Evolutionary conservation across 129 eudicot species (phyloP).

Genomic region (Ambrosia artemisiifolia): DNA sequence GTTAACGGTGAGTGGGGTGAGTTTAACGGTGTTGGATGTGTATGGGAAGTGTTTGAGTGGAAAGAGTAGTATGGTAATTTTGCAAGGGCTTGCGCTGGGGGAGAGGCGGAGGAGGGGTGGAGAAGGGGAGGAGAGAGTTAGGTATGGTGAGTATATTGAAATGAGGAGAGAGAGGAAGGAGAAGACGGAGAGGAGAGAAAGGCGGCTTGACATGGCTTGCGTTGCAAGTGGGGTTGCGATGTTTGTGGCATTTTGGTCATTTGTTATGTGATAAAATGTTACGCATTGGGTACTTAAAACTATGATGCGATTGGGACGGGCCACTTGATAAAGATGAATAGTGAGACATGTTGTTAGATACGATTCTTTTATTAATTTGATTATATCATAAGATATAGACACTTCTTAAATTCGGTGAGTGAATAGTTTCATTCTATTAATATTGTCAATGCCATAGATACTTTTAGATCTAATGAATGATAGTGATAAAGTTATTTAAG

Average conservation of each 20-base stretch:
- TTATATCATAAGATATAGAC: neutral
- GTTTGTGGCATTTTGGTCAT: slow-evolving; percentile 38
- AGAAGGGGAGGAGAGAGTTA: slow-evolving; percentile 16
- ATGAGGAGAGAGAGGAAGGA: slow-evolving; percentile 27
- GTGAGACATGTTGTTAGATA: neutral
- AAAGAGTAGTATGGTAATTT: slow-evolving; percentile 30
- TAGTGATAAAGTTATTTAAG: no score
- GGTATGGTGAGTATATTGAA: slow-evolving; percentile 24
- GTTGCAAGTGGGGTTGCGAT: slow-evolving; percentile 30
- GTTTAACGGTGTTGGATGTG: slow-evolving; percentile 28
- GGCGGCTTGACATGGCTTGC: slow-evolving; percentile 30
- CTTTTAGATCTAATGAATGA: no score
- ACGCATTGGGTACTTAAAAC: neutral
- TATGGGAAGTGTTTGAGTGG: slow-evolving; percentile 34
- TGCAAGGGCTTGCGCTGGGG: slow-evolving; percentile 15
- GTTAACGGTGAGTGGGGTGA: slow-evolving; percentile 27
- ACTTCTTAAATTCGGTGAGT: no score
- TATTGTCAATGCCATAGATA: no score
- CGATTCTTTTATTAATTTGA: neutral
- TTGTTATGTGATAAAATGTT: slow-evolving; percentile 7
- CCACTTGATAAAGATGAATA: neutral
- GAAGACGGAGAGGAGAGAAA: slow-evolving; percentile 33
- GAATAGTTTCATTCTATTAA: no score
- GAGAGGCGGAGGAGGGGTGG: slow-evolving; percentile 6
- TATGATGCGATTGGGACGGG: neutral